Percentiles rank a stretch among this genome's conserved stretches.
phyloP scores from a whole-genome alignment of 1,284 basidiomycete genomes.

The Afroboletus lepidellus region DNA sequence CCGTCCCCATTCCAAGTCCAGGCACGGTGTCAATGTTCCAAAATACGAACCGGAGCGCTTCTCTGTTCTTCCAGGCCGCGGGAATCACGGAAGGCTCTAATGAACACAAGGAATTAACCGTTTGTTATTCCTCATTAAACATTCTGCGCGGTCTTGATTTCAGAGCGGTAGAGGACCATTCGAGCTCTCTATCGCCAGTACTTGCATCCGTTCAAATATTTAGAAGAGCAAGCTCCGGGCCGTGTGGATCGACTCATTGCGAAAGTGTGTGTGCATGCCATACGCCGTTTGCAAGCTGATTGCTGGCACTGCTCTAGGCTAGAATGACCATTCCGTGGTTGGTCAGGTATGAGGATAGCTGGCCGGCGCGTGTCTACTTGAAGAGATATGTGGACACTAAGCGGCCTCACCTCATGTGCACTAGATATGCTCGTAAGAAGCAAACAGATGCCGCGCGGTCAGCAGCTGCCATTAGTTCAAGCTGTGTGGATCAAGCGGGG shows the following conservation, averaged over 20 bases:
- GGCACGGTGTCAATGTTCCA: background rate
- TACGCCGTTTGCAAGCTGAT: background rate
- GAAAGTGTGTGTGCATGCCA: slow-evolving; percentile 1
- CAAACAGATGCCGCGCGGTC: accelerated
- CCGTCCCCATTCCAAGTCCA: slow-evolving; percentile 11
- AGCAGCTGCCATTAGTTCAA: background rate
- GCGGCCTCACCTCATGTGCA: slow-evolving; percentile 3
- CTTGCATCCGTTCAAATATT: slow-evolving; percentile 13
- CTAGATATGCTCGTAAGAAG: background rate
- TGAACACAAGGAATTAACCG: slow-evolving; percentile 16
- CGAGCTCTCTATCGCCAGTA: slow-evolving; percentile 2
- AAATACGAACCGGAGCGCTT: background rate
- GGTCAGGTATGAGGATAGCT: slow-evolving; percentile 16
- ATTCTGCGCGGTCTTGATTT: background rate
- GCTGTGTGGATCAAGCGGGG: background rate
- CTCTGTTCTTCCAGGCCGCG: slow-evolving; percentile 6
- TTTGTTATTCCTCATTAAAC: background rate
- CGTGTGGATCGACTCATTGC: slow-evolving; percentile 12
- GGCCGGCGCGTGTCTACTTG: slow-evolving; percentile 24
- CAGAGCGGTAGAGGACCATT: slow-evolving; percentile 10
- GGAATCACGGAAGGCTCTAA: slow-evolving; percentile 6
- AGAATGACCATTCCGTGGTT: slow-evolving; percentile 18
- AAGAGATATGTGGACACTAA: slow-evolving; percentile 20
- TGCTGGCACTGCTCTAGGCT: slow-evolving; percentile 8
- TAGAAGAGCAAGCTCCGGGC: slow-evolving; percentile 17